These are phyloP conservation scores for Alternaria metachromatica DNA, from an alignment of 2,329 filamentous ascomycete genomes.

Conservation along the genomic window DNA sequence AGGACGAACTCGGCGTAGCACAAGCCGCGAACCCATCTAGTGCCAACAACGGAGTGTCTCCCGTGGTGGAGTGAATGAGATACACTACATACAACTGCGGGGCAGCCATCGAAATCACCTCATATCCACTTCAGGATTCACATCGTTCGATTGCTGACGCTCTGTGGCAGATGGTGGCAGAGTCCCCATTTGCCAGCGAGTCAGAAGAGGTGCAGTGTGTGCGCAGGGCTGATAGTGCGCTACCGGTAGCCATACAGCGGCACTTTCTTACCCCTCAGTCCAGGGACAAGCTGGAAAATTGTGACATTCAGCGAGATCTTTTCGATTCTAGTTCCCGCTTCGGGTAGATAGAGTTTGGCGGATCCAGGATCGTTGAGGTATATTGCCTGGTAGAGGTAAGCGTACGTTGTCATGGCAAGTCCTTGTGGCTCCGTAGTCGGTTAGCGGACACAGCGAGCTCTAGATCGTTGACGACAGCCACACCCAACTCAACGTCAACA, in stretches of 20 bases:
- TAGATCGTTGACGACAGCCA: slow-evolving; percentile 38
- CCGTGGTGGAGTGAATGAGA: slow-evolving; percentile 16
- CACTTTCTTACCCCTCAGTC: neutral
- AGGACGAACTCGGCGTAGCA: slow-evolving; percentile 28
- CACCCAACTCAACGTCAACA: slow-evolving; percentile 34
- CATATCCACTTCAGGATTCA: slow-evolving; percentile 18
- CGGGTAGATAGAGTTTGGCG: slow-evolving; percentile 41
- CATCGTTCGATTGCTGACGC: slow-evolving; percentile 6
- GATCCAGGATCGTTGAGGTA: slow-evolving; percentile 27
- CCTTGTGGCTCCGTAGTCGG: slow-evolving; percentile 17
- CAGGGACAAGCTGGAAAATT: slow-evolving; percentile 8
- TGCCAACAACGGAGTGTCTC: slow-evolving; percentile 21
- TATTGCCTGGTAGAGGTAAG: slow-evolving; percentile 21
- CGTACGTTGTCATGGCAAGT: slow-evolving; percentile 15
- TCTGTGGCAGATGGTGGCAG: neutral
- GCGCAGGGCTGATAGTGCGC: slow-evolving; percentile 2
- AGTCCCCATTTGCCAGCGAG: slow-evolving; percentile 6
- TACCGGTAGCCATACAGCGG: slow-evolving; percentile 4
- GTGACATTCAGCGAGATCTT: slow-evolving; percentile 38
- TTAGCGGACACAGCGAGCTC: slow-evolving; percentile 13
- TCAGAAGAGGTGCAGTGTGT: neutral
- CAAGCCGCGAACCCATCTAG: slow-evolving; percentile 20
- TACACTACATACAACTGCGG: slow-evolving; percentile 20
- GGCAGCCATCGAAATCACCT: slow-evolving; percentile 23
- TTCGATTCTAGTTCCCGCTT: slow-evolving; percentile 44